Percentiles rank a stretch among this genome's conserved stretches.
Evolutionary conservation across 2,329 filamentous ascomycete species (phyloP).

Genomic region (Geoglossum cookeanum): DNA sequence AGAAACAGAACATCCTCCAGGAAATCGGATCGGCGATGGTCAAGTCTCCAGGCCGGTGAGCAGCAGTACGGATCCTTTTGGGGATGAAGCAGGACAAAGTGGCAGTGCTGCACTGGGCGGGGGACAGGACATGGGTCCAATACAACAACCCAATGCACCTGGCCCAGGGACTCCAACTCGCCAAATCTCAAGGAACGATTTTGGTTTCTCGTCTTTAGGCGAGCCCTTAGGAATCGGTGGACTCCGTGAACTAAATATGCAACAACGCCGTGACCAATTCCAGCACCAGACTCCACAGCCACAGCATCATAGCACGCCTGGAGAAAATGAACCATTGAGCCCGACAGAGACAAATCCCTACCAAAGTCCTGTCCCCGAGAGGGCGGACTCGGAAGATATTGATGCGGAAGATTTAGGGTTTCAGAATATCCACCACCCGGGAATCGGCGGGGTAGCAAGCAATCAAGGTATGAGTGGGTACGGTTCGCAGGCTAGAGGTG

Average conservation of each 20-base stretch:
- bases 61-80: constrained; percentile 44
- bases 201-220: constrained; percentile 39
- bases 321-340: constrained; percentile 50
- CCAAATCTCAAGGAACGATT: constrained; percentile 34
- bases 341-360: constrained; percentile 94
- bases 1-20: constrained; percentile 26
- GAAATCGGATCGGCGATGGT: constrained; percentile 29
- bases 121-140: constrained; percentile 47
- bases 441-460: constrained; percentile 33
- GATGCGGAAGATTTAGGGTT: constrained; percentile 36
- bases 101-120: constrained; percentile 59
- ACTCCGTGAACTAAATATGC: constrained; percentile 36
- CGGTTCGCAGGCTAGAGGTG: constrained; percentile 20
- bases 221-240: constrained; percentile 38
- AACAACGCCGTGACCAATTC: constrained; percentile 20
- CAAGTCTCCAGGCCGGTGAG: constrained; percentile 28
- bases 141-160: constrained; percentile 25
- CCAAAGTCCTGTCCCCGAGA: constrained; percentile 68
- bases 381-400: constrained; percentile 41
- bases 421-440: constrained; percentile 29
- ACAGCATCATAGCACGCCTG: constrained; percentile 32
- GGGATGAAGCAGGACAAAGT: constrained; percentile 42
- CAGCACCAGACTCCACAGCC: constrained; percentile 26
- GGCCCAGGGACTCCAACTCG: constrained; percentile 26
- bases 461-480: constrained; percentile 31